Evolutionary conservation across 2,329 filamentous ascomycete genomes (phyloP).

Genomic region (Mycosphaerelloides madeirae): DNA sequence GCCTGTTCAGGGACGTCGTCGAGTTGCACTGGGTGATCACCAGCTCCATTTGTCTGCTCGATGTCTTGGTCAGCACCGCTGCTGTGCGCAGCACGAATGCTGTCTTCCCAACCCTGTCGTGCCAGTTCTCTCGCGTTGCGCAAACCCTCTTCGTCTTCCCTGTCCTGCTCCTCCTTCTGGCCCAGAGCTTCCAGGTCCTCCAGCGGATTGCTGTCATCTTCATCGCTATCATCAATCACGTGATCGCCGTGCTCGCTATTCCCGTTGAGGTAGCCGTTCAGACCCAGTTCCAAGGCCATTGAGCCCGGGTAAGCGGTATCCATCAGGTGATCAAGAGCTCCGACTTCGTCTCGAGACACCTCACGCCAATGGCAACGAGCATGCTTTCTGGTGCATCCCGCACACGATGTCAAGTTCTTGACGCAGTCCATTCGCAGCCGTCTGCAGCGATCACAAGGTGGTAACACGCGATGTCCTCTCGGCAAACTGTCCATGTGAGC

Average conservation of each 20-base stretch:
- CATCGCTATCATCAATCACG: slow-evolving; percentile 26
- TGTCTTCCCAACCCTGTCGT: slow-evolving; percentile 27
- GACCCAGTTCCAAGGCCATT: slow-evolving; percentile 7
- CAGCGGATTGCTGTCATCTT: slow-evolving; percentile 33
- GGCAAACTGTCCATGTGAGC: slow-evolving; percentile 68
- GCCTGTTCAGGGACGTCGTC: neutral
- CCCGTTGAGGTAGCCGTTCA: slow-evolving; percentile 23
- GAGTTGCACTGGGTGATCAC: neutral
- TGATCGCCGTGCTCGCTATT: slow-evolving; percentile 14
- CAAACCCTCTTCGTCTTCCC: slow-evolving; percentile 29
- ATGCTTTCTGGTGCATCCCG: slow-evolving; percentile 85
- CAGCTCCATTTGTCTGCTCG: neutral
- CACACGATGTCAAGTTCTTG: slow-evolving; percentile 80
- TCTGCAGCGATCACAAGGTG: slow-evolving; percentile 78
- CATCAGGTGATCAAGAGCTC: slow-evolving; percentile 29
- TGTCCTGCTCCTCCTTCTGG: slow-evolving; percentile 29
- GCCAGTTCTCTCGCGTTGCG: slow-evolving; percentile 28
- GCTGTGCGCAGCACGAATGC: slow-evolving; percentile 3
- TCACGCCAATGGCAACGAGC: slow-evolving; percentile 83
- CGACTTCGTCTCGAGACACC: slow-evolving; percentile 65
- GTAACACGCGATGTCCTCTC: slow-evolving; percentile 70
- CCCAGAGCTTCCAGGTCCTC: slow-evolving; percentile 32
- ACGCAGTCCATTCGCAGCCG: slow-evolving; percentile 75
- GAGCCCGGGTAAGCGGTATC: slow-evolving; percentile 17
- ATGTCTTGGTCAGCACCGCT: neutral